Conservation (phyloP, 208 protist genomes). For the Plasmodiophora brassicae region DNA sequence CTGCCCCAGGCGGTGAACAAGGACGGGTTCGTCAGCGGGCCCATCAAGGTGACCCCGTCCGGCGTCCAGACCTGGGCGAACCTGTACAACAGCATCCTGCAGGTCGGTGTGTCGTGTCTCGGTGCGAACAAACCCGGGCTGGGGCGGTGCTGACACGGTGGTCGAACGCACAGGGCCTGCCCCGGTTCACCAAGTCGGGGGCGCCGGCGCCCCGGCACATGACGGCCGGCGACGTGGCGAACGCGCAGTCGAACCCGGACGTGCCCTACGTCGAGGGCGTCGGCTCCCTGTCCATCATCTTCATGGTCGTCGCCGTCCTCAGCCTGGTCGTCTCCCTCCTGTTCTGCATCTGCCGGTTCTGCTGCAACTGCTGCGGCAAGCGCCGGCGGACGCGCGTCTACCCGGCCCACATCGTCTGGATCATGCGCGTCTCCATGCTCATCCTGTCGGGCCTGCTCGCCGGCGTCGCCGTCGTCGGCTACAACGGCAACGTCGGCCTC, state of each 20-base stretch:
- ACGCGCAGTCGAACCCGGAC: background rate
- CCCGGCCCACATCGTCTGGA: background rate
- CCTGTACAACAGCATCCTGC: background rate
- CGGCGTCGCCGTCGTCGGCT: background rate
- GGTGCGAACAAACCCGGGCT: background rate
- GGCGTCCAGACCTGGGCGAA: background rate
- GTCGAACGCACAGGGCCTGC: background rate
- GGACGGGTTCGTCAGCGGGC: too few relatives aligned
- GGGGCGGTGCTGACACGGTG: background rate
- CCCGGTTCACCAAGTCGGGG: background rate
- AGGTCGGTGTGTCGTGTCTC: background rate
- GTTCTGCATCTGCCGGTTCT: constrained; percentile 24
- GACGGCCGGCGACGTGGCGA: background rate
- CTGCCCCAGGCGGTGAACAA: too few relatives aligned
- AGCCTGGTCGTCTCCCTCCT: background rate
- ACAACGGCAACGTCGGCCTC: constrained; percentile 28
- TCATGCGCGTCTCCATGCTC: background rate
- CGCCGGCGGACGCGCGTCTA: background rate
- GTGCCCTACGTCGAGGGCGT: background rate
- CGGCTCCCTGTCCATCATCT: background rate
- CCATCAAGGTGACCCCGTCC: background rate
- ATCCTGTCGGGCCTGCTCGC: background rate
- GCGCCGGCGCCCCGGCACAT: background rate
- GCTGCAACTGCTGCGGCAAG: constrained; percentile 35
- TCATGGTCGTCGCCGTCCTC: background rate